A percentile compares a stretch with the other conserved stretches of the same genome.
phyloP scores from a whole-genome alignment of 306 rosid species.

The Trichosanthes truncata region DNA sequence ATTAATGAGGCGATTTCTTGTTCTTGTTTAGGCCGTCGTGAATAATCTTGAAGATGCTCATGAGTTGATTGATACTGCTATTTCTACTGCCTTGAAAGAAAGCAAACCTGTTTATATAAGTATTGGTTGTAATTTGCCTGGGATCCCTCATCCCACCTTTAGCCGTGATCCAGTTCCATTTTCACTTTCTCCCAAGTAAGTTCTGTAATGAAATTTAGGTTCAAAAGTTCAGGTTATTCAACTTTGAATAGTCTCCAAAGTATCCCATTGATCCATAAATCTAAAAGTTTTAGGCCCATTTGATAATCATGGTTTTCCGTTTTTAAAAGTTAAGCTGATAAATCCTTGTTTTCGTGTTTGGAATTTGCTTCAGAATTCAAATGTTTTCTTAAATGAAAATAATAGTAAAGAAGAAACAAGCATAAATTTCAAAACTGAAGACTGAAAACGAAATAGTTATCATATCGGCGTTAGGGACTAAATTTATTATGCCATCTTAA shows the following conservation, averaged over 20 bases:
- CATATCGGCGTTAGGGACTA: not conserved
- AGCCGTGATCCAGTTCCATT: slow-evolving; percentile 53
- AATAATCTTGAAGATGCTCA: slow-evolving; percentile 18
- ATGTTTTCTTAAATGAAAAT: too few species aligned
- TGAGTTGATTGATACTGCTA: slow-evolving; percentile 16
- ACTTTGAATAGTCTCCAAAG: not conserved
- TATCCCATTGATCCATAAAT: too few species aligned
- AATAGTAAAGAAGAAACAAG: too few species aligned
- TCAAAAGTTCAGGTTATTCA: not conserved
- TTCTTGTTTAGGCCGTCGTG: slow-evolving; percentile 9
- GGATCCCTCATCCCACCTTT: slow-evolving; percentile 55
- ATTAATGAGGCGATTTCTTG: not conserved
- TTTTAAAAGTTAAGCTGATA: not conserved
- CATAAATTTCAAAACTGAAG: too few species aligned
- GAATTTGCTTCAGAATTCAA: too few species aligned
- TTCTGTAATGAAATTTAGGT: not conserved
- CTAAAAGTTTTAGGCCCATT: too few species aligned
- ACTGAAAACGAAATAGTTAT: too few species aligned
- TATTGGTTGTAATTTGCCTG: slow-evolving; percentile 5
- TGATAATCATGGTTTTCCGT: too few species aligned
- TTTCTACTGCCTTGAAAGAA: slow-evolving; percentile 20
- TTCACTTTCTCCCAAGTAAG: slow-evolving; percentile 33
- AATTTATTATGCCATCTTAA: not conserved
- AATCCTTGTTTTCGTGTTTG: too few species aligned
- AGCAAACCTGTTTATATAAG: slow-evolving; percentile 19